Conservation (phyloP, 768 basidiomycete genomes). For the Mycena vulgaris region DNA sequence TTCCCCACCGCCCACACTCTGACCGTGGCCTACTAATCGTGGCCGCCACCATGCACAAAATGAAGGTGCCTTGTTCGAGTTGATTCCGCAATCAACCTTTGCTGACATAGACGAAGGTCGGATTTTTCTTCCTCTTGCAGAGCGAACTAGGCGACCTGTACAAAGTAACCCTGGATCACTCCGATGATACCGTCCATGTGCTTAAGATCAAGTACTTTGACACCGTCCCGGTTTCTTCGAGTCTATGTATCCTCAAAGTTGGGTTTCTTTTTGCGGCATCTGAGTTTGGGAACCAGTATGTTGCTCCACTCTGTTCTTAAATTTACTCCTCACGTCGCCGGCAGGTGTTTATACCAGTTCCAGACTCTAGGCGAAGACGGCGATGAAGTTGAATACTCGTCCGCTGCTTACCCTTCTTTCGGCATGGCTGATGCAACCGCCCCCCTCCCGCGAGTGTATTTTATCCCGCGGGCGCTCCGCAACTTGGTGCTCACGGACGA, state of each 20-base stretch:
- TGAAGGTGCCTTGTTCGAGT: background rate
- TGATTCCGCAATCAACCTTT: conserved; percentile 63
- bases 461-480: background rate
- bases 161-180: conserved; percentile 97
- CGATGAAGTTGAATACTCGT: conserved; percentile 91
- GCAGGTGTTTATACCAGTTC: conserved; percentile 95
- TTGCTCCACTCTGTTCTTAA: conserved; percentile 33
- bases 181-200: conserved; percentile 92
- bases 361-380: conserved; percentile 98
- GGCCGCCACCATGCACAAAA: conserved; percentile 8
- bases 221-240: conserved; percentile 92
- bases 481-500: conserved; percentile 9
- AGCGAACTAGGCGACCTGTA: conserved; percentile 97
- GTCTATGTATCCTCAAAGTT: conserved; percentile 96
- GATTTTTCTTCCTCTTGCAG: conserved; percentile 98
- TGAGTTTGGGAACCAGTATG: conserved; percentile 97
- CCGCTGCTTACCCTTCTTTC: conserved; percentile 78
- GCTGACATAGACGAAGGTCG: conserved; percentile 88
- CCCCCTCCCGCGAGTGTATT: background rate
- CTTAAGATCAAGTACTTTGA: conserved; percentile 99
- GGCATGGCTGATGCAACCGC: background rate
- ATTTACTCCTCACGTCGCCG: conserved; percentile 6
- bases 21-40: conserved; percentile 7
- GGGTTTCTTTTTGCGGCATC: conserved; percentile 97
- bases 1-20: background rate